Percentiles rank a stretch among this genome's conserved stretches.
Evolutionary conservation across 2,329 filamentous ascomycete species (phyloP).

Genomic region (Arthrobotrys conoides): DNA sequence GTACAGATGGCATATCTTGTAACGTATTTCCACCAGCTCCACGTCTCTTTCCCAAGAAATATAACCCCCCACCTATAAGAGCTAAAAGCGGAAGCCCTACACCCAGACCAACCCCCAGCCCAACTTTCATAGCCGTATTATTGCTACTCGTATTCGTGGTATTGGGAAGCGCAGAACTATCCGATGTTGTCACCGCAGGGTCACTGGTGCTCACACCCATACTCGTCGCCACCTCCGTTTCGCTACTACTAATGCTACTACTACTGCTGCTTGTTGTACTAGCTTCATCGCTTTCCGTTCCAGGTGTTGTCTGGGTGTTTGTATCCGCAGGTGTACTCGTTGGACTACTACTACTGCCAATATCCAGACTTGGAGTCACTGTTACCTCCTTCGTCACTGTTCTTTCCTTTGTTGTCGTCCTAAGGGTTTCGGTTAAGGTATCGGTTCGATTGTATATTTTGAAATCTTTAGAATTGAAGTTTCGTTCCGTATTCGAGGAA

Average conservation of each 20-base stretch:
- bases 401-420: constrained; percentile 16
- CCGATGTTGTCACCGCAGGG: background rate
- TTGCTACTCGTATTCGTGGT: background rate
- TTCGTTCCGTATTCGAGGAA: constrained; percentile 12
- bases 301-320: background rate
- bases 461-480: constrained; percentile 45
- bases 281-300: too few species aligned
- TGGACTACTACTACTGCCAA: constrained; percentile 7
- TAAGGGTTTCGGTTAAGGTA: constrained; percentile 22
- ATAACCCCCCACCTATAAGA: constrained; percentile 23
- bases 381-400: constrained; percentile 38
- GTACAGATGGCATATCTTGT: constrained; percentile 7
- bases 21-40: background rate
- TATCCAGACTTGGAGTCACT: background rate
- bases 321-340: constrained; percentile 8
- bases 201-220: background rate
- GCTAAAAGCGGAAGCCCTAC: constrained; percentile 27
- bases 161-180: background rate
- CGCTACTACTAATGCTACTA: too few species aligned
- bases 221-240: background rate
- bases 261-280: background rate
- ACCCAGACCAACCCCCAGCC: constrained; percentile 34
- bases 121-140: constrained; percentile 35
- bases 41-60: constrained; percentile 21
- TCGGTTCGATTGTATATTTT: constrained; percentile 35